Percentiles rank a stretch among this genome's conserved stretches.
These are phyloP conservation scores for Diophrys appendiculata DNA, from an alignment of 73 alveolate species.

Conservation along the genomic window DNA sequence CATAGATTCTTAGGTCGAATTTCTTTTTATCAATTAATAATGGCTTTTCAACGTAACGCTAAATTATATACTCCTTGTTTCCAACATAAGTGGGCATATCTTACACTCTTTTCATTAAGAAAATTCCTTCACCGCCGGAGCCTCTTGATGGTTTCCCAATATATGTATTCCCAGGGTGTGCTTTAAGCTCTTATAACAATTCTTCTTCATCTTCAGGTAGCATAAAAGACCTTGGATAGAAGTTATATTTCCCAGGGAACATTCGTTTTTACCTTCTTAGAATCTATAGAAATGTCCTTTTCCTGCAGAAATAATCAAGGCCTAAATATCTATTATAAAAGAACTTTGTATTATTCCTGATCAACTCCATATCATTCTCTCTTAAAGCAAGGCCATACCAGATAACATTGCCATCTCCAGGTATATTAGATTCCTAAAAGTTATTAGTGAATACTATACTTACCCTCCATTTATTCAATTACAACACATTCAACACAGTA, in stretches of 20 bases:
- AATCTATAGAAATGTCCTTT: no score
- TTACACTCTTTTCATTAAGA: conserved; percentile 27
- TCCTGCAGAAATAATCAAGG: neutral
- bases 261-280: no score
- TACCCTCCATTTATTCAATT: conserved; percentile 5
- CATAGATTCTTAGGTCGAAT: conserved; percentile 77
- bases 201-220: conserved; percentile 27
- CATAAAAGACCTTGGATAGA: conserved; percentile 5
- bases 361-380: conserved; percentile 10
- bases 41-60: conserved; percentile 72
- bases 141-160: conserved; percentile 57
- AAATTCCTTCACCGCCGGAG: conserved; percentile 56
- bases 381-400: conserved; percentile 28
- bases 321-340: conserved; percentile 21
- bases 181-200: neutral
- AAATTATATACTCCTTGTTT: conserved; percentile 53
- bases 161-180: conserved; percentile 32
- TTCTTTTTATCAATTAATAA: conserved; percentile 62
- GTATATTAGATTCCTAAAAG: conserved; percentile 2
- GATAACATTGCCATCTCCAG: conserved; percentile 19
- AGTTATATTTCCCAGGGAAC: conserved; percentile 11
- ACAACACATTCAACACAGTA: conserved; percentile 4
- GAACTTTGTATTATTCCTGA: conserved; percentile 12
- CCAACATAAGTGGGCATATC: conserved; percentile 1
- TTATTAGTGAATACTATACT: neutral